These are phyloP conservation scores for Phytophthora pseudosyringae DNA, from an alignment of 352 stramenopile genomes.

Conservation along the genomic window DNA sequence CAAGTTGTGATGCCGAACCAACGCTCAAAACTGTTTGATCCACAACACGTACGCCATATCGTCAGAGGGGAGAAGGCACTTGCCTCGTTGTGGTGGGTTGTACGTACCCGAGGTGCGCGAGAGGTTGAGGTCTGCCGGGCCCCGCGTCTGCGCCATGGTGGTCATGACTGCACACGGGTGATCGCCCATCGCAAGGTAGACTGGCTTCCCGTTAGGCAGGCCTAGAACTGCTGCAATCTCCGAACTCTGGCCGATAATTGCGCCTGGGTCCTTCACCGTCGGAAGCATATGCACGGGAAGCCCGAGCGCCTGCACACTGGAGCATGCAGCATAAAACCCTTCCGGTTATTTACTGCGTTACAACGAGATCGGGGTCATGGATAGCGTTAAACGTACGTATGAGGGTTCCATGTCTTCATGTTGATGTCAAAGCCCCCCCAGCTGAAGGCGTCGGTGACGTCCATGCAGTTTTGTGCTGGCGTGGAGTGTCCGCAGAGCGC, in stretches of 20 bases:
- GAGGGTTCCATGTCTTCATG: constrained; percentile 47
- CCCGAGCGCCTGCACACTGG: constrained; percentile 55
- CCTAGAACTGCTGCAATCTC: constrained; percentile 24
- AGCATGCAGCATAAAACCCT: neutral
- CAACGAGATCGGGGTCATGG: neutral
- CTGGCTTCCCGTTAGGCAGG: constrained; percentile 34
- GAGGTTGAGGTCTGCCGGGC: constrained; percentile 31
- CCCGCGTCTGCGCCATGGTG: constrained; percentile 32
- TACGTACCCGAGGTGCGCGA: constrained; percentile 38
- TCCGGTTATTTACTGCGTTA: neutral
- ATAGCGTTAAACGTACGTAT: constrained; percentile 31
- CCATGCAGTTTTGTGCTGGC: constrained; percentile 49
- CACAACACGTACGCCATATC: neutral
- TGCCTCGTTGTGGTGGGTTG: neutral
- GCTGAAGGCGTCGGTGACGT: constrained; percentile 75
- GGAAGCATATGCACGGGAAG: constrained; percentile 62
- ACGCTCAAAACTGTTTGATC: constrained; percentile 64
- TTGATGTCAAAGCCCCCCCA: constrained; percentile 67
- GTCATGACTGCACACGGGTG: constrained; percentile 72
- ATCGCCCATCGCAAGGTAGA: constrained; percentile 75
- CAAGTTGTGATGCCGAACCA: constrained; percentile 72
- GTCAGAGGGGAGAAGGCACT: neutral
- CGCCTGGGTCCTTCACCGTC: constrained; percentile 43
- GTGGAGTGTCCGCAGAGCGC: constrained; percentile 51
- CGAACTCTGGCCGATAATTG: constrained; percentile 46